Base-by-base conservation (phyloP, 176 grass and related monocot genomes). In the Neostapfia colusana region DNA sequence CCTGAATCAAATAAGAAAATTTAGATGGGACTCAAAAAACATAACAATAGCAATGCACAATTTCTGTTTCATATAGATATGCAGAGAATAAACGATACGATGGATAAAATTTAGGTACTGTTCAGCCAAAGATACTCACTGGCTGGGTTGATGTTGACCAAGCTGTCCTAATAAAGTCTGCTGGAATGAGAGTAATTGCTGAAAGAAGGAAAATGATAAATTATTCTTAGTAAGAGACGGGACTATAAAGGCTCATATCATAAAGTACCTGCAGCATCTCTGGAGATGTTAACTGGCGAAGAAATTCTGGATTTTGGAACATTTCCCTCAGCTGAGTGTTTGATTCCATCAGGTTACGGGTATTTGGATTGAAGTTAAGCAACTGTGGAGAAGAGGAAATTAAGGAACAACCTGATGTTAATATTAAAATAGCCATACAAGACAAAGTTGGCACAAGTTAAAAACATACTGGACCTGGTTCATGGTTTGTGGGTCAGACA, bases 271-370 rank as follows among this genome's bases (percentile, higher is more conserved):
- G 90, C 90, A 97, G 81, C 31, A 85, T 89, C 58, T 93, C 94
- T 73, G 94, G 90, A 59, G 94, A 93, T 65, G 88, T 79, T 80
- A 97, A 63, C 81, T 97, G 94, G 75, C 84, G 94, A 85, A 93
- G 82, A 86, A 97, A 91, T 66, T 97, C 88, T 78, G 94, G 91
- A 80, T 93, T 93, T 78, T 97, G 94, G 66, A 97, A 74, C 88
- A 97, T 88, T 67, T 93, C 86, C 88, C 94, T 91, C 68, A 97
- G 66, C 61, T 93, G 91, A 87, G 63, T 73, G 46, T 93, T 93
- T 78, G 94, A 89, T 66, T 97, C 94, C 74, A 97, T 69, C 72
- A 97, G 53, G 82, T 76, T 89, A 62, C 94, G 94, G 41, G 86
- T 58, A 87, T 76, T 84, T 60, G 91, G 88, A 26, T 88, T 97